These are phyloP conservation scores for Vitis cinerea DNA, from an alignment of 164 flowering plant genomes.

Conservation along the genomic window DNA sequence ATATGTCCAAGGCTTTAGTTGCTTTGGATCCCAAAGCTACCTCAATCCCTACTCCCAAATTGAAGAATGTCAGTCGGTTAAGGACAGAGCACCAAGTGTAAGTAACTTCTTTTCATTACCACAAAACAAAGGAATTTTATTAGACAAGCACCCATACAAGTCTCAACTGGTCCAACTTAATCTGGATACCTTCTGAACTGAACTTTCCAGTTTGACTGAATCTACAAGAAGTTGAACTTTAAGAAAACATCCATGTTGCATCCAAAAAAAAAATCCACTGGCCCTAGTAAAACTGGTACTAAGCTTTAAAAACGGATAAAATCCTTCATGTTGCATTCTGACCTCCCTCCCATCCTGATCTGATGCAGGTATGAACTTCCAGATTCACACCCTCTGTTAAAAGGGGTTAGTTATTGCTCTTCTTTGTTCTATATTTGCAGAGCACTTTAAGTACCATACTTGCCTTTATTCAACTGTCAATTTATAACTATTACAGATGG, in stretches of 20 bases:
- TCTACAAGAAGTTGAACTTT: not conserved
- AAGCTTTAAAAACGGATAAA: not conserved
- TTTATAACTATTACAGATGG: constrained; percentile 34
- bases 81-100: constrained; percentile 63
- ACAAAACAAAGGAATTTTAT: not conserved
- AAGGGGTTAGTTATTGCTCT: constrained; percentile 36
- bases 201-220: not conserved
- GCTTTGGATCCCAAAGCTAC: constrained; percentile 37
- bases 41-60: constrained; percentile 36
- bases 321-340: not conserved
- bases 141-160: not conserved
- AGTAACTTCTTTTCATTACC: constrained; percentile 13
- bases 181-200: not conserved
- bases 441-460: not conserved
- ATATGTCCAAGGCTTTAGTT: constrained; percentile 66
- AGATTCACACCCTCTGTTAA: constrained; percentile 55
- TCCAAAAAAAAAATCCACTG: too few relatives aligned
- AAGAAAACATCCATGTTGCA: not conserved
- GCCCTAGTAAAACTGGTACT: too few relatives aligned
- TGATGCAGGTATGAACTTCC: constrained; percentile 69
- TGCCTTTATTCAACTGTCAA: not conserved
- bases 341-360: not conserved
- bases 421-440: not conserved
- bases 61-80: constrained; percentile 49
- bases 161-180: not conserved